These are phyloP conservation scores for Tuber brumale DNA, from an alignment of 495 filamentous ascomycete species.

Conservation along the genomic window DNA sequence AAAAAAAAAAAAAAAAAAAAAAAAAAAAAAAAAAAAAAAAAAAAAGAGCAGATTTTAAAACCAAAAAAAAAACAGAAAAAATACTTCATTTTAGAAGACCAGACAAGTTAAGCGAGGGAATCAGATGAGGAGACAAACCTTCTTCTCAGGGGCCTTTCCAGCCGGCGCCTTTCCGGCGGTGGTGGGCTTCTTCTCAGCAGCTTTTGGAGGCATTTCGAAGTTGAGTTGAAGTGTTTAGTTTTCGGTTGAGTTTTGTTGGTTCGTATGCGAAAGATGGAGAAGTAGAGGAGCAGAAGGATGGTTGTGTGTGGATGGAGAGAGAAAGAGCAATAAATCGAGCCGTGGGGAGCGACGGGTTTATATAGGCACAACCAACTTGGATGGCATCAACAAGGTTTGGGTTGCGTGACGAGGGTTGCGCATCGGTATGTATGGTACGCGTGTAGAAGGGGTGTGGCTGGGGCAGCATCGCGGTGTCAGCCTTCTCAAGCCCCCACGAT, in stretches of 20 bases:
- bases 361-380: conserved; percentile 41
- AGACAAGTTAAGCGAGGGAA: conserved; percentile 4
- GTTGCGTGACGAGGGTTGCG: conserved; percentile 8
- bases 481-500: neutral
- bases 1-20: too few relatives aligned
- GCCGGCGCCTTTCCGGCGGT: conserved; percentile 94
- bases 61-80: conserved; percentile 7
- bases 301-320: conserved; percentile 44
- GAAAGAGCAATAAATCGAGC: conserved; percentile 46
- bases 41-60: conserved; percentile 16
- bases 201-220: conserved; percentile 80
- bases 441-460: conserved; percentile 33
- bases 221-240: conserved; percentile 17
- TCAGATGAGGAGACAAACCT: conserved; percentile 46
- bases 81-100: conserved; percentile 7
- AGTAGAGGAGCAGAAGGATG: conserved; percentile 41
- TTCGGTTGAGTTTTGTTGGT: conserved; percentile 25
- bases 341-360: conserved; percentile 44
- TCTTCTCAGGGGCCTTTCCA: conserved; percentile 90
- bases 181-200: conserved; percentile 92
- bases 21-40: too few relatives aligned
- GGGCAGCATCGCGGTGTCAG: neutral
- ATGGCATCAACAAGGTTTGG: conserved; percentile 37
- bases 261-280: conserved; percentile 36
- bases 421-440: conserved; percentile 22